Evolutionary conservation across 202 grass and related monocot genomes (phyloP).

Genomic region (Digitaria exilis): DNA sequence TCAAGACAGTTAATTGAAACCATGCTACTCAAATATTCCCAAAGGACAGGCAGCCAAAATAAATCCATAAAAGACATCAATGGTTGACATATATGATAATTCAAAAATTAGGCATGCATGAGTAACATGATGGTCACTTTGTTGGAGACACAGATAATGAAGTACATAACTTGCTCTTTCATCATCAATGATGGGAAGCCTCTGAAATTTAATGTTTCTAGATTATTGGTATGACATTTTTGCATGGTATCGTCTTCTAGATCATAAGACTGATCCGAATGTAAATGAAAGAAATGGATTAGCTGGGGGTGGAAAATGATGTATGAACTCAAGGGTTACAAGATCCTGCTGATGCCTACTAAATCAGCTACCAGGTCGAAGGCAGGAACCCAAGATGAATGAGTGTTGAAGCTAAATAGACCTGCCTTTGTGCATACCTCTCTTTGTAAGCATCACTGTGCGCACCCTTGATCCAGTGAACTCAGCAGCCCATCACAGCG

Average conservation of each 20-base stretch:
- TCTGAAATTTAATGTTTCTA: constrained; percentile 43
- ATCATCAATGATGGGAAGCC: constrained; percentile 39
- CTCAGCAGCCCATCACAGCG: constrained; percentile 93
- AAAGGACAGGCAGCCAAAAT: background rate
- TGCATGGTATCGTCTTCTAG: constrained; percentile 43
- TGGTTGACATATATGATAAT: background rate
- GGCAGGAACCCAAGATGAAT: constrained; percentile 30
- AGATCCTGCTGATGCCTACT: constrained; percentile 43
- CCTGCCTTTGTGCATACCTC: constrained; percentile 40
- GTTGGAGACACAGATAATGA: constrained; percentile 12
- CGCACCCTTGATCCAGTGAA: constrained; percentile 26
- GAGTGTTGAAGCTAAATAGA: constrained; percentile 25
- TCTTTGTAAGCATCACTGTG: constrained; percentile 25
- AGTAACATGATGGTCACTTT: constrained; percentile 24
- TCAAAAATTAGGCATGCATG: constrained; percentile 2
- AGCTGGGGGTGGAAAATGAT: constrained; percentile 18
- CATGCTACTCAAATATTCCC: background rate
- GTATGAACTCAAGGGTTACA: constrained; percentile 49
- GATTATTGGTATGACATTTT: constrained; percentile 46
- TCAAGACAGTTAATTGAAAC: background rate
- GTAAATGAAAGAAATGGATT: constrained; percentile 55
- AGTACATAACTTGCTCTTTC: constrained; percentile 28
- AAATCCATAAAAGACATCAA: background rate
- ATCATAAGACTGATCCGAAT: constrained; percentile 43
- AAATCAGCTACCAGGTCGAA: constrained; percentile 35